Evolutionary conservation across 371 early-diverging fungal species (phyloP).

Genomic region (Mucor lusitanicus): DNA sequence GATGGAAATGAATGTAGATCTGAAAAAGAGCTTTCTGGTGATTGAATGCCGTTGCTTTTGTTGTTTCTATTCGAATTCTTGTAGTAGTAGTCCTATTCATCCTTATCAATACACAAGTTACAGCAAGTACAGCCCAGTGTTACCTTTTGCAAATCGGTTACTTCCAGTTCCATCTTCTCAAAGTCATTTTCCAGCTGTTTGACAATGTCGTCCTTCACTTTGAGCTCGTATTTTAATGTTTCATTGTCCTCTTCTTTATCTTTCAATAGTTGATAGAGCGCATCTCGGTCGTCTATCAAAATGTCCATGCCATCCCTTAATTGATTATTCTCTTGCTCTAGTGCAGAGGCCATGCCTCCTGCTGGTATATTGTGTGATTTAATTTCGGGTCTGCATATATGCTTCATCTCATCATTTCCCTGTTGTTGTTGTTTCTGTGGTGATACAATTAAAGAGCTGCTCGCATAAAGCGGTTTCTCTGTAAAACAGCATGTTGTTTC

Average conservation of each 20-base stretch:
- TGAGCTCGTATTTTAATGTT: constrained; percentile 39
- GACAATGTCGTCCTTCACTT: constrained; percentile 47
- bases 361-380: constrained; percentile 31
- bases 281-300: constrained; percentile 31
- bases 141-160: constrained; percentile 49
- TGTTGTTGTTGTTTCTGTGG: constrained; percentile 11
- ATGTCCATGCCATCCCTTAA: constrained; percentile 29
- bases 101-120: not conserved
- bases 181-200: constrained; percentile 50
- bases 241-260: constrained; percentile 48
- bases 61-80: constrained; percentile 4
- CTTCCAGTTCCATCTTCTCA: constrained; percentile 43
- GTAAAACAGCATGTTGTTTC: constrained; percentile 47
- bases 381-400: constrained; percentile 40
- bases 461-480: constrained; percentile 19
- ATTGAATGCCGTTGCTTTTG: constrained; percentile 17
- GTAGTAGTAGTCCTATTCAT: constrained; percentile 11
- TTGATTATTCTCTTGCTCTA: constrained; percentile 36
- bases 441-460: not conserved
- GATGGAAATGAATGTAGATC: constrained; percentile 39
- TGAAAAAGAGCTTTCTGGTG: constrained; percentile 29
- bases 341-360: constrained; percentile 17
- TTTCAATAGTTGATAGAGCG: constrained; percentile 27
- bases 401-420: constrained; percentile 18
- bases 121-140: not conserved